Percentiles rank a stretch among this genome's conserved stretches.
phyloP scores from a whole-genome alignment of 306 rosid species.

The Quercus rubra region DNA sequence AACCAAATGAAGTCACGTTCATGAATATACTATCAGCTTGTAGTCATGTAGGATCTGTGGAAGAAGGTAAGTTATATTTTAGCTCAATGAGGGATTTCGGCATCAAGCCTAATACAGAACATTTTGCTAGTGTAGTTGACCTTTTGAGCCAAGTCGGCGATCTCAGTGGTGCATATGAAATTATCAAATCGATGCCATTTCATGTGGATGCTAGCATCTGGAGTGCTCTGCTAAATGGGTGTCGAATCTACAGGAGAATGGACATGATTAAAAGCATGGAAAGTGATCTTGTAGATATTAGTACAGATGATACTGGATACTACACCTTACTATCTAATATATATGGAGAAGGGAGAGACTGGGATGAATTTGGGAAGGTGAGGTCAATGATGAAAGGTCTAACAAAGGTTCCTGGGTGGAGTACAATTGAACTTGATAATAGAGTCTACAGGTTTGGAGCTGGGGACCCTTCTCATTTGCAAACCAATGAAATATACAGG shows the following conservation, averaged over 20 bases:
- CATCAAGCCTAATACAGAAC: slow-evolving; percentile 58
- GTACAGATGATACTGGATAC: slow-evolving; percentile 78
- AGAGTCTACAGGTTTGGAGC: slow-evolving; percentile 68
- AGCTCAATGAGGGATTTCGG: slow-evolving; percentile 53
- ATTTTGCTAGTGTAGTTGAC: slow-evolving; percentile 69
- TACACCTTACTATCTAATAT: slow-evolving; percentile 79
- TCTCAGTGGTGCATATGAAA: slow-evolving; percentile 55
- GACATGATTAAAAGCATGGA: slow-evolving; percentile 57
- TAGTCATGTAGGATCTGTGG: slow-evolving; percentile 78
- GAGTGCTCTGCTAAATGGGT: slow-evolving; percentile 86
- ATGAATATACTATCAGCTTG: slow-evolving; percentile 86
- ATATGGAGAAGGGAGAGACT: slow-evolving; percentile 81
- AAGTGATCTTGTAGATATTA: slow-evolving; percentile 41
- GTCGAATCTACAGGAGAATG: slow-evolving; percentile 68
- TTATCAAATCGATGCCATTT: slow-evolving; percentile 48
- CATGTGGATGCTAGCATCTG: slow-evolving; percentile 71
- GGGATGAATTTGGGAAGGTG: slow-evolving; percentile 73
- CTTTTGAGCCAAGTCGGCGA: slow-evolving; percentile 86
- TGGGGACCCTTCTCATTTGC: slow-evolving; percentile 51
- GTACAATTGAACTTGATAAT: slow-evolving; percentile 66
- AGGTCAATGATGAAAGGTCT: slow-evolving; percentile 74
- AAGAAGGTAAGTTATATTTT: slow-evolving; percentile 64
- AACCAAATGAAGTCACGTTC: slow-evolving; percentile 79
- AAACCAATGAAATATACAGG: slow-evolving; percentile 41
- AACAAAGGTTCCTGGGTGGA: slow-evolving; percentile 81